These are phyloP conservation scores for Phytophthora cajani DNA, from an alignment of 352 stramenopile genomes.

Conservation along the genomic window DNA sequence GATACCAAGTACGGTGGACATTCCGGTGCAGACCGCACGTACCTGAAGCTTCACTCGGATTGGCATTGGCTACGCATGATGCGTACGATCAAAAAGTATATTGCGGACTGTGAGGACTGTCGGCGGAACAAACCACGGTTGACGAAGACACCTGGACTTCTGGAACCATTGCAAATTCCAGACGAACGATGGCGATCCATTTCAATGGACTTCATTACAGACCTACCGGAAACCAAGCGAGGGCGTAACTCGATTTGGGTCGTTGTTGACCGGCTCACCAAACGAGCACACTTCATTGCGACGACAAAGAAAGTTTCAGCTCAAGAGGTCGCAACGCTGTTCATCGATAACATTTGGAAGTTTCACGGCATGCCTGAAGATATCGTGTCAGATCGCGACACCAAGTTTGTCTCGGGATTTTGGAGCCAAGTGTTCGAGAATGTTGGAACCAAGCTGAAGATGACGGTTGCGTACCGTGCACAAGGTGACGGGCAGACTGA, in stretches of 20 bases:
- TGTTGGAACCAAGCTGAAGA: not conserved
- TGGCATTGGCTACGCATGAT: slow-evolving; percentile 8
- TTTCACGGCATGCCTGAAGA: slow-evolving; percentile 5
- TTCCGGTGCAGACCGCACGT: not conserved
- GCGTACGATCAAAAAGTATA: slow-evolving; percentile 8
- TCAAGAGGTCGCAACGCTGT: slow-evolving; percentile 4
- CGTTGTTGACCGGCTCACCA: slow-evolving; percentile 6
- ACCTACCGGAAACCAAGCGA: slow-evolving; percentile 11
- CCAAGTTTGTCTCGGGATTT: slow-evolving; percentile 10
- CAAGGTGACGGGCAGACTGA: not conserved
- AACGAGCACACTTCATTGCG: slow-evolving; percentile 5
- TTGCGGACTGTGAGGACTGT: slow-evolving; percentile 16
- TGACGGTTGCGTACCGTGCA: not conserved
- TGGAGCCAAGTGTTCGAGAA: not conserved
- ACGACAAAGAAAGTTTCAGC: slow-evolving; percentile 10
- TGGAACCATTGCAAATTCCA: slow-evolving; percentile 14
- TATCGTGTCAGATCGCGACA: slow-evolving; percentile 1
- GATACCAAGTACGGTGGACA: not conserved
- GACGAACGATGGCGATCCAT: slow-evolving; percentile 19
- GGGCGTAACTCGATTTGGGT: slow-evolving; percentile 4
- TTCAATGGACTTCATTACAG: slow-evolving; percentile 20
- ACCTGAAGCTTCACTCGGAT: slow-evolving; percentile 7
- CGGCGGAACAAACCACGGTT: slow-evolving; percentile 12
- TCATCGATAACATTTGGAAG: slow-evolving; percentile 12
- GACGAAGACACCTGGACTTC: slow-evolving; percentile 8